A percentile compares a stretch with the other conserved stretches of the same genome.
phyloP scores from a whole-genome alignment of 2,329 filamentous ascomycete species.

The Ascochyta rabiei region DNA sequence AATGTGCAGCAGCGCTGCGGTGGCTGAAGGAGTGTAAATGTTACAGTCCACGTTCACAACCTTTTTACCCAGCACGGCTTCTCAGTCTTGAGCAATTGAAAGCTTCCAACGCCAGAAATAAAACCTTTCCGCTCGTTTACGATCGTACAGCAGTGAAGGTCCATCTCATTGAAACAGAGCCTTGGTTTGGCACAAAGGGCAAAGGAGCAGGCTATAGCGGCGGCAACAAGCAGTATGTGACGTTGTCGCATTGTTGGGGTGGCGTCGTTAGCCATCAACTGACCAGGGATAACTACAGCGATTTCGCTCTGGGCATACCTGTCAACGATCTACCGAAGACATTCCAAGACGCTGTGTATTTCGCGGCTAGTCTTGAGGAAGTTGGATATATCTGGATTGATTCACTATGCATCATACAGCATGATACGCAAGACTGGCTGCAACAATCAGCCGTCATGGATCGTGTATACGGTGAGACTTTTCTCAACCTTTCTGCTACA shows the following conservation, averaged over 20 bases:
- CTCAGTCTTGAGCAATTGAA: not conserved
- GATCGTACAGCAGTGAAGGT: not conserved
- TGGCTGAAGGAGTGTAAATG: not conserved
- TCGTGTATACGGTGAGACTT: slow-evolving; percentile 22
- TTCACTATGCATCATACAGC: not conserved
- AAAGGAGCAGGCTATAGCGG: not conserved
- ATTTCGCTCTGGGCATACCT: not conserved
- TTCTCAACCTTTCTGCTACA: slow-evolving; percentile 34
- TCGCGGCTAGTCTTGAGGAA: not conserved
- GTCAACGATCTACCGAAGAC: not conserved
- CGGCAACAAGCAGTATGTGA: not conserved
- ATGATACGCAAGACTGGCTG: slow-evolving; percentile 23
- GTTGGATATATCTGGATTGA: not conserved
- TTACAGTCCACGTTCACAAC: not conserved
- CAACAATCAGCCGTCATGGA: slow-evolving; percentile 23
- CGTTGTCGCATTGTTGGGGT: slow-evolving; percentile 2
- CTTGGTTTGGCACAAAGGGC: not conserved
- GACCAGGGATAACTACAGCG: not conserved
- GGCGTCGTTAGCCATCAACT: not conserved
- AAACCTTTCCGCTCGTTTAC: too few relatives aligned
- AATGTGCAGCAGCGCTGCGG: not conserved
- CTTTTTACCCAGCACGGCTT: not conserved
- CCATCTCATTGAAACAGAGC: not conserved
- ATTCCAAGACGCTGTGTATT: not conserved
- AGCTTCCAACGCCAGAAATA: not conserved